Evolutionary conservation across 164 flowering plant species (phyloP).

Genomic region (Nymphaea colorata): DNA sequence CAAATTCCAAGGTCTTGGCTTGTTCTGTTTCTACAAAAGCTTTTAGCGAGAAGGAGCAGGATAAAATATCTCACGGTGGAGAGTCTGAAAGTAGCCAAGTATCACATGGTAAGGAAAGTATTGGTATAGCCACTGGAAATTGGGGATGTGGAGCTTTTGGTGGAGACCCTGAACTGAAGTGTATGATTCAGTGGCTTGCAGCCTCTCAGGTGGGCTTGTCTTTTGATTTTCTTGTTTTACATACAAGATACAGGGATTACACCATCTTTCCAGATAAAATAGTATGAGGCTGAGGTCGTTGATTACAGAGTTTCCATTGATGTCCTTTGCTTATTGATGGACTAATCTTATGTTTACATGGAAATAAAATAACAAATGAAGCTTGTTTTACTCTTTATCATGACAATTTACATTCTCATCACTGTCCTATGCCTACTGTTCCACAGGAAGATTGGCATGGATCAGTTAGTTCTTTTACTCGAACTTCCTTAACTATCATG

Average conservation of each 20-base stretch:
- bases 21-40: background rate
- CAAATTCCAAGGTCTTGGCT: background rate
- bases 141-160: conserved; percentile 99
- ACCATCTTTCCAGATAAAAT: background rate
- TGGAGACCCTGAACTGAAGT: conserved; percentile 80
- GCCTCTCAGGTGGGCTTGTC: conserved; percentile 62
- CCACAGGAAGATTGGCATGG: too few relatives aligned
- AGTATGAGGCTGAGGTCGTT: background rate
- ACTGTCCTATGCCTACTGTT: too few relatives aligned
- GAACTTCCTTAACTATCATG: too few relatives aligned
- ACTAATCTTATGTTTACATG: background rate
- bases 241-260: background rate
- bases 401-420: too few relatives aligned
- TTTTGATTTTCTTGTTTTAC: background rate
- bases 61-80: background rate
- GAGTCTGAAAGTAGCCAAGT: background rate
- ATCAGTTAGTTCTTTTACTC: too few relatives aligned
- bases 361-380: background rate
- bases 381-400: too few relatives aligned
- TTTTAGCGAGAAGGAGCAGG: background rate
- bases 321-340: background rate
- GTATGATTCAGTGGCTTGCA: conserved; percentile 88
- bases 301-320: background rate
- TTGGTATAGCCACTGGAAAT: conserved; percentile 86
- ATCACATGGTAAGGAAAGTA: conserved; percentile 4